Evolutionary conservation across 768 basidiomycete species (phyloP).

Genomic region (Termitomyces sp.): DNA sequence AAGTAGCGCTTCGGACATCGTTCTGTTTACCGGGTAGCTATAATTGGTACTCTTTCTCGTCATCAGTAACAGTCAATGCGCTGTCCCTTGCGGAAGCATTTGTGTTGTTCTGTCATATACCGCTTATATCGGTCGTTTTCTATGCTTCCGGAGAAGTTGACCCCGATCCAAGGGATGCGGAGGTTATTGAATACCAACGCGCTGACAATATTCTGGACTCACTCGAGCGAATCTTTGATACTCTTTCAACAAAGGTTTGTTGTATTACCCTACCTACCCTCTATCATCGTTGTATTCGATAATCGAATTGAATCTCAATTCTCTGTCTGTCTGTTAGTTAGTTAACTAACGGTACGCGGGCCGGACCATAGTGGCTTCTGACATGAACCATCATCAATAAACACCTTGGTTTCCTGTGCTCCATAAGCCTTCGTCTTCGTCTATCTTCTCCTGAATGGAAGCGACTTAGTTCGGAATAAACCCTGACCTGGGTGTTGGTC

Average conservation of each 20-base stretch:
- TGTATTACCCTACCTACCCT: neutral
- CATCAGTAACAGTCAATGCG: neutral
- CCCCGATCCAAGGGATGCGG: neutral
- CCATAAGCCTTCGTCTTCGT: no score
- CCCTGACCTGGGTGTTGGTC: no score
- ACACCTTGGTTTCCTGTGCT: no score
- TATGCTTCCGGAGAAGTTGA: neutral
- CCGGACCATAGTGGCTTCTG: no score
- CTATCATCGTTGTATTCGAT: neutral
- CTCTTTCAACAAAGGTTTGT: no score
- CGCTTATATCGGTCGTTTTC: neutral
- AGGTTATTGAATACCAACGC: neutral
- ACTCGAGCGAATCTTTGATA: no score
- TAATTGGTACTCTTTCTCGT: neutral
- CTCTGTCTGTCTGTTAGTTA: no score
- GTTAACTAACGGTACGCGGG: no score
- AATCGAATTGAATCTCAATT: neutral
- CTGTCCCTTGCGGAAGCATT: neutral
- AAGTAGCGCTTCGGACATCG: neutral
- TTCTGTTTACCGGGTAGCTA: neutral
- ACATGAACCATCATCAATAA: no score
- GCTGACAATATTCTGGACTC: no score
- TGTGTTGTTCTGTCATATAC: neutral
- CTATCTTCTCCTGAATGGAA: no score
- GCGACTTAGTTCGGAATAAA: no score